Conservation (phyloP, 2,329 filamentous ascomycete species). For the Colletotrichum neosansevieriae region DNA sequence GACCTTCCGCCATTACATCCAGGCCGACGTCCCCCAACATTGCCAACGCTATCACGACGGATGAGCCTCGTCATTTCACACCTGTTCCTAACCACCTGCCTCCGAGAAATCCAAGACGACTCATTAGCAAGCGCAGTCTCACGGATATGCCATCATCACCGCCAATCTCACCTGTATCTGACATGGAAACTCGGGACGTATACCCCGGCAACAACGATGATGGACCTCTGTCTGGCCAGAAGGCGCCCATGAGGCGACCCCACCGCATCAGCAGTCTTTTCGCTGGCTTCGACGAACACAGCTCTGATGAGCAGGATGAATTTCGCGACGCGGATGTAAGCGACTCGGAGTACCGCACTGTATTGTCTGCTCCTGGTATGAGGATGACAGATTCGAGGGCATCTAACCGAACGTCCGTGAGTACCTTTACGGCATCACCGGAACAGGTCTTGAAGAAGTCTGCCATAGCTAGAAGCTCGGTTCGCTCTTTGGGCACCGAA, state of each 20-base stretch:
- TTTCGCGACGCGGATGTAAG: constrained; percentile 71
- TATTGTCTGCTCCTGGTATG: constrained; percentile 72
- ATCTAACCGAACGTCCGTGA: constrained; percentile 57
- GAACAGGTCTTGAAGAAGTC: constrained; percentile 54
- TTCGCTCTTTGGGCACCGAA: constrained; percentile 55
- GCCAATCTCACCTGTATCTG: constrained; percentile 44
- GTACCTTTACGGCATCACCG: constrained; percentile 53
- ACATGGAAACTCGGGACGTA: constrained; percentile 67
- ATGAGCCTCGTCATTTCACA: constrained; percentile 59
- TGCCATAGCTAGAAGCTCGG: constrained; percentile 43
- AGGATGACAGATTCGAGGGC: constrained; percentile 53
- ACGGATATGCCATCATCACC: constrained; percentile 65
- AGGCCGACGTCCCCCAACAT: constrained; percentile 67
- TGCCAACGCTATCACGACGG: constrained; percentile 47
- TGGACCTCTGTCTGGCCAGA: constrained; percentile 73
- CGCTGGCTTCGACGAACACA: constrained; percentile 82
- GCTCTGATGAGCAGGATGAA: constrained; percentile 75
- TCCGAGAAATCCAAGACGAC: constrained; percentile 70
- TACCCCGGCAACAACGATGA: constrained; percentile 87
- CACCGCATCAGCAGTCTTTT: constrained; percentile 88
- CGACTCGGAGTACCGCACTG: constrained; percentile 76
- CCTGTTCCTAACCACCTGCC: constrained; percentile 67
- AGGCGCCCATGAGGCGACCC: constrained; percentile 73
- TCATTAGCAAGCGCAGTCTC: constrained; percentile 60
- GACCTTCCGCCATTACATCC: constrained; percentile 80